Evolutionary conservation across 495 filamentous ascomycete species (phyloP).

Genomic region (Trichoderma reesei): DNA sequence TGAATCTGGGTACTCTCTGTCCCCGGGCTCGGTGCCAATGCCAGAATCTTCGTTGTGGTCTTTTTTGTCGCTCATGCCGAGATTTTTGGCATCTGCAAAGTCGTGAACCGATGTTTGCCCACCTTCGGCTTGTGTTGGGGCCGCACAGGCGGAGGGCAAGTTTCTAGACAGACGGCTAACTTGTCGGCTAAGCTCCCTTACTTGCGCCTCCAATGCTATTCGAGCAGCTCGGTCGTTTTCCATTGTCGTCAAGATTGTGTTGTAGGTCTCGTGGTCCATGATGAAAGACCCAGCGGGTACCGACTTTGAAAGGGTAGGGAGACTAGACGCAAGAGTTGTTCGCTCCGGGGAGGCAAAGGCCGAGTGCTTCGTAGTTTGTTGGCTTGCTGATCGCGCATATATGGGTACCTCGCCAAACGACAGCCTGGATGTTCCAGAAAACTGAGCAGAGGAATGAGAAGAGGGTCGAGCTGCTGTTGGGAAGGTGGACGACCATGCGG

Average conservation of each 20-base stretch:
- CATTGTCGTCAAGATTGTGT: conserved; percentile 32
- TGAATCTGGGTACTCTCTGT: conserved; percentile 1
- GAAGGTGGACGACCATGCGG: conserved; percentile 15
- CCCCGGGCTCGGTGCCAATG: background rate
- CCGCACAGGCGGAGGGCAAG: conserved; percentile 18
- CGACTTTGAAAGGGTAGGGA: conserved; percentile 27
- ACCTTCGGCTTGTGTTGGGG: conserved; percentile 6
- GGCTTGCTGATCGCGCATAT: conserved; percentile 23
- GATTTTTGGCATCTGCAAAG: conserved; percentile 20
- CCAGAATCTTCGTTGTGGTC: background rate
- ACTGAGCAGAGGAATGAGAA: conserved; percentile 15
- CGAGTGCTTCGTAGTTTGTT: conserved; percentile 23
- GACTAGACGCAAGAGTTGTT: conserved; percentile 30
- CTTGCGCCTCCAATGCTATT: conserved; percentile 39
- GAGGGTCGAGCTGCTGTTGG: conserved; percentile 21
- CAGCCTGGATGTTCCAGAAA: conserved; percentile 16
- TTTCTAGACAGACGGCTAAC: conserved; percentile 27
- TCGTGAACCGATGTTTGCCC: conserved; percentile 27
- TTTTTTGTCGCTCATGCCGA: background rate
- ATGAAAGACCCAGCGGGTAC: conserved; percentile 20
- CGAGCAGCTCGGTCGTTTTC: conserved; percentile 40
- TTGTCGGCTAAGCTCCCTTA: conserved; percentile 36
- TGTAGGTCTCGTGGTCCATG: conserved; percentile 25
- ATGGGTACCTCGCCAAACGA: conserved; percentile 34
- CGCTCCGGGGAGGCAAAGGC: conserved; percentile 16